Conservation (phyloP, 306 rosid species). For the Quercus parvula region DNA sequence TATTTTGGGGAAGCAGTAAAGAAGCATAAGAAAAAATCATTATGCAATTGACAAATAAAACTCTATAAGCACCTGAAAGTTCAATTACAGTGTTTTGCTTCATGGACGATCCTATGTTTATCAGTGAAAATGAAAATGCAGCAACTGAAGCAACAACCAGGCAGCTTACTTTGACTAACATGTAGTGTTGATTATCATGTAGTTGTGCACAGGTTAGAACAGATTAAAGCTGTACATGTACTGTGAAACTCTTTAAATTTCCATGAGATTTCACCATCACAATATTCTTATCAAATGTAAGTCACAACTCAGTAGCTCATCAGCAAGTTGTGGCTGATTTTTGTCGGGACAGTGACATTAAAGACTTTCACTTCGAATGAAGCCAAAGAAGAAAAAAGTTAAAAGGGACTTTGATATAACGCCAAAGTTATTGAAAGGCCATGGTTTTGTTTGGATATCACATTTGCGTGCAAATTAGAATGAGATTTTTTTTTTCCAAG, state of each 20-base stretch:
- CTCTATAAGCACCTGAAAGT: slow-evolving; percentile 22
- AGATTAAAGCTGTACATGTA: neutral
- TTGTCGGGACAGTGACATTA: slow-evolving; percentile 12
- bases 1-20: neutral
- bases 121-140: slow-evolving; percentile 28
- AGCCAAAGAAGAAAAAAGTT: neutral
- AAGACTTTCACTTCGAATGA: neutral
- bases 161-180: slow-evolving; percentile 47
- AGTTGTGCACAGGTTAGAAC: slow-evolving; percentile 4
- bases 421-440: neutral
- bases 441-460: neutral
- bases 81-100: slow-evolving; percentile 3
- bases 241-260: slow-evolving; percentile 12
- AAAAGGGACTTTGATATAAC: neutral
- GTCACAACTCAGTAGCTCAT: slow-evolving; percentile 15
- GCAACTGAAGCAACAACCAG: slow-evolving; percentile 38
- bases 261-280: slow-evolving; percentile 20
- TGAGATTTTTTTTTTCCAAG: no score
- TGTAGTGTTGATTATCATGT: slow-evolving; percentile 40
- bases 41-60: neutral
- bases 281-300: slow-evolving; percentile 19
- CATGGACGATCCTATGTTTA: slow-evolving; percentile 6
- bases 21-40: neutral
- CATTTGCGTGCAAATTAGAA: no score
- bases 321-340: slow-evolving; percentile 33